Percentiles rank a stretch among this genome's conserved stretches.
Conservation (phyloP, 495 filamentous ascomycete genomes). For the Trichocladium uniseriatum region DNA sequence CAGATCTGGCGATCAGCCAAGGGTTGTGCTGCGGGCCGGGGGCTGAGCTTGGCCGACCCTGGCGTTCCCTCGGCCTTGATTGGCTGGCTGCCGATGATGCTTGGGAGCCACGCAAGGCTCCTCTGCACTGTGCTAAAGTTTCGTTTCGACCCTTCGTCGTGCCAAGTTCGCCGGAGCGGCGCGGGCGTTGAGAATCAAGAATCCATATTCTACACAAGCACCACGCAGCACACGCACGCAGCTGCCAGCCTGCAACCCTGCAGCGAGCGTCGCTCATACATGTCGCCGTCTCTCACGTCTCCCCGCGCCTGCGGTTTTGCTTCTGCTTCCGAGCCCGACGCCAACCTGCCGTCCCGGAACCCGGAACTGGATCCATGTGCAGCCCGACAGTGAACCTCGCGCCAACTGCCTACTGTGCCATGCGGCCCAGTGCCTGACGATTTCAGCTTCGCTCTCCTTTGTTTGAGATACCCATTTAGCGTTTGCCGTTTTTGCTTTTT, state of each 20-base stretch:
- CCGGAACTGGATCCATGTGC: constrained; percentile 4
- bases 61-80: constrained; percentile 2
- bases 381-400: constrained; percentile 7
- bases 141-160: constrained; percentile 8
- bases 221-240: background rate
- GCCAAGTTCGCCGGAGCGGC: constrained; percentile 16
- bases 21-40: constrained; percentile 9
- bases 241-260: constrained; percentile 7
- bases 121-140: constrained; percentile 3
- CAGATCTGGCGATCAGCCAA: constrained; percentile 17
- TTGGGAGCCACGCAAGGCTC: constrained; percentile 2
- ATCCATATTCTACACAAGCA: background rate
- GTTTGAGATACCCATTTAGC: constrained; percentile 17
- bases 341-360: constrained; percentile 2
- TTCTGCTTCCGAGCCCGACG: background rate
- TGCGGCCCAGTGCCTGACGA: constrained; percentile 19
- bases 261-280: constrained; percentile 13
- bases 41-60: constrained; percentile 13
- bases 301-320: background rate
- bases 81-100: constrained; percentile 9
- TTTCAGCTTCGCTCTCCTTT: constrained; percentile 15
- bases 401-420: constrained; percentile 20
- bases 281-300: constrained; percentile 1
- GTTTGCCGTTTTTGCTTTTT: constrained; percentile 1
- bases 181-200: constrained; percentile 7